Evolutionary conservation across 495 filamentous ascomycete genomes (phyloP), one percentile per base, ranked within the genome.

Genomic region (Tuber indicum): DNA sequence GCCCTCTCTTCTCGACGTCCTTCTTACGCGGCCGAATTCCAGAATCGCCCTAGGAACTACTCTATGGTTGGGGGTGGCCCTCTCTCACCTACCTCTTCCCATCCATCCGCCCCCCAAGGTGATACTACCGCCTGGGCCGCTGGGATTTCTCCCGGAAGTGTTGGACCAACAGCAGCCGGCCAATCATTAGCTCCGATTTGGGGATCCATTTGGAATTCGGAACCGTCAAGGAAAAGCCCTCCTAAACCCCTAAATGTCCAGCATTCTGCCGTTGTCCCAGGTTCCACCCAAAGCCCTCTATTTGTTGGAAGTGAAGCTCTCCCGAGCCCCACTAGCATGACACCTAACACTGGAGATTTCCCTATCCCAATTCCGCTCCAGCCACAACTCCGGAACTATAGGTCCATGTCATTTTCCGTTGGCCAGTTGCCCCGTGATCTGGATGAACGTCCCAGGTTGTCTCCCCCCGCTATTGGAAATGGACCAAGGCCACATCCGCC

Each of bases 391-490:
- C 96, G 97, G 82, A 95, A 92, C 2, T 96, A 96, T 82, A 92
- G 96, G 45, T 99, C 96, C 21, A 93, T 97, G 85, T 99, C 96
- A 8, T 98, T 98, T 84, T 98, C 95, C 2, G 94, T 97, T 43
- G 96, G 96, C 41, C 96, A 99, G 83, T 84, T 93, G 77, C 78
- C 78, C 32, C 78, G 77, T 47, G 94, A 97, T 41, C 88, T 91
- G 10, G 93, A 97, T 85, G 75, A 85, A 77, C 88, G 23, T 86
- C 85, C 74, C 85, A 88, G 77, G 78, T 86, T 58, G 84, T 86
- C 84, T 41, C 86, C 81, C 52, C 85, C 85, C 70, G 83, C 84
- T 81, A 86, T 86, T 73, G 85, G 84, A 78, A 89, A 80, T 74
- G 88, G 91, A 42, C 86, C 87, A 10, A 88, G 92, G 47, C 86